phyloP scores from a whole-genome alignment of 2,329 filamentous ascomycete species.

The Fusarium continuum region DNA sequence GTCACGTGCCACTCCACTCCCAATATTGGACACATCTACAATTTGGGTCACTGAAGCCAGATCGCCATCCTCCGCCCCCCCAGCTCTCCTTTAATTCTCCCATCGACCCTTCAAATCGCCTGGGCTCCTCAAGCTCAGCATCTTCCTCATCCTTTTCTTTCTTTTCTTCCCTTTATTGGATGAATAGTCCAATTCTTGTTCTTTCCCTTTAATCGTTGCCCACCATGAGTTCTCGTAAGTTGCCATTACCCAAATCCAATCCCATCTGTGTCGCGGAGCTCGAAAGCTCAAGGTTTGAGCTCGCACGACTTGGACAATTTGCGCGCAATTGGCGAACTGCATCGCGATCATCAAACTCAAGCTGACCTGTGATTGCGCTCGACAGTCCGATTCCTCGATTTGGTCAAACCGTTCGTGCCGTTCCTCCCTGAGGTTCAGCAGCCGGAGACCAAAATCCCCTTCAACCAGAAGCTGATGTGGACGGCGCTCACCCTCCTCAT shows the following conservation, averaged over 20 bases:
- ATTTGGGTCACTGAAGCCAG: slow-evolving; percentile 56
- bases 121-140: slow-evolving; percentile 53
- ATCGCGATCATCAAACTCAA: slow-evolving; percentile 18
- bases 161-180: slow-evolving; percentile 50
- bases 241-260: too few species aligned
- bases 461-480: slow-evolving; percentile 99
- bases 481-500: slow-evolving; percentile 93
- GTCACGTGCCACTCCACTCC: slow-evolving; percentile 50
- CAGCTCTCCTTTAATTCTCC: slow-evolving; percentile 50
- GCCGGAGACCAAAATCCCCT: slow-evolving; percentile 97
- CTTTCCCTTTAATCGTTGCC: slow-evolving; percentile 50
- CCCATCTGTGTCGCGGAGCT: slow-evolving; percentile 29
- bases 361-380: slow-evolving; percentile 41
- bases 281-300: slow-evolving; percentile 17
- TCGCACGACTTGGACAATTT: slow-evolving; percentile 25
- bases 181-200: slow-evolving; percentile 53
- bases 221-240: slow-evolving; percentile 67
- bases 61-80: slow-evolving; percentile 51
- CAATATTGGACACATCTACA: slow-evolving; percentile 58
- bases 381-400: slow-evolving; percentile 96
- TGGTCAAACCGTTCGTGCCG: slow-evolving; percentile 99
- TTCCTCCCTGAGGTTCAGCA: slow-evolving; percentile 99
- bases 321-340: slow-evolving; percentile 42
- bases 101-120: slow-evolving; percentile 46
- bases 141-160: slow-evolving; percentile 44